phyloP scores from a whole-genome alignment of 2,329 filamentous ascomycete genomes.

The Cercospora zeae-maydis region DNA sequence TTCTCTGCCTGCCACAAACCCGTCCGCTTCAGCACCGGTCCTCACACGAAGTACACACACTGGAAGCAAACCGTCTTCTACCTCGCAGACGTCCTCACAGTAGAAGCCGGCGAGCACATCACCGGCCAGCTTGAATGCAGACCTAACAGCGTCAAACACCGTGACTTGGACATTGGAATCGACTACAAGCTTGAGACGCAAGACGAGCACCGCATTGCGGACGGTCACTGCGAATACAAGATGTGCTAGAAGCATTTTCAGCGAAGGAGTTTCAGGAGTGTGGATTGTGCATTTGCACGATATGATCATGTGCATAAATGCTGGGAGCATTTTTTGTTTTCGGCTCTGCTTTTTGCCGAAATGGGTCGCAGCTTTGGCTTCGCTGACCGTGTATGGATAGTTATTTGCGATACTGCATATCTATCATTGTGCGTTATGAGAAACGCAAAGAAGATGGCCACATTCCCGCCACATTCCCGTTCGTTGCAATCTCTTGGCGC shows the following conservation, averaged over 20 bases:
- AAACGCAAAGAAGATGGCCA: not conserved
- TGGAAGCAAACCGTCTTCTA: constrained; percentile 99
- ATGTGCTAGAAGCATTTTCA: constrained; percentile 46
- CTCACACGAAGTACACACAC: constrained; percentile 98
- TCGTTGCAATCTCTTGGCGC: not conserved
- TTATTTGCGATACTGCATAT: not conserved
- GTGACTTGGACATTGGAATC: constrained; percentile 89
- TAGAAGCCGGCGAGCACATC: constrained; percentile 80
- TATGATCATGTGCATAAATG: constrained; percentile 22
- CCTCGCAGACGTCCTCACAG: constrained; percentile 85
- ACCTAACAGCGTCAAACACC: constrained; percentile 90
- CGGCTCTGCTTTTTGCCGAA: not conserved
- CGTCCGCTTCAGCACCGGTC: constrained; percentile 92
- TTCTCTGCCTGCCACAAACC: constrained; percentile 98
- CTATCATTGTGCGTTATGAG: not conserved
- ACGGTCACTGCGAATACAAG: constrained; percentile 75
- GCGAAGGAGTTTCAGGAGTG: constrained; percentile 17
- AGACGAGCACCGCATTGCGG: constrained; percentile 64
- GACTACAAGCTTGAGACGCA: constrained; percentile 75
- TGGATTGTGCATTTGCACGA: constrained; percentile 4
- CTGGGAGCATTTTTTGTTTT: constrained; percentile 16
- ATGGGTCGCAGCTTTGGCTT: constrained; percentile 39
- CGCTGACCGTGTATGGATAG: constrained; percentile 34
- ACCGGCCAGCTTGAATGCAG: constrained; percentile 71
- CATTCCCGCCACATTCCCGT: not conserved